phyloP scores from a whole-genome alignment of 805 yeast genomes.

The Deakozyma indianensis region DNA sequence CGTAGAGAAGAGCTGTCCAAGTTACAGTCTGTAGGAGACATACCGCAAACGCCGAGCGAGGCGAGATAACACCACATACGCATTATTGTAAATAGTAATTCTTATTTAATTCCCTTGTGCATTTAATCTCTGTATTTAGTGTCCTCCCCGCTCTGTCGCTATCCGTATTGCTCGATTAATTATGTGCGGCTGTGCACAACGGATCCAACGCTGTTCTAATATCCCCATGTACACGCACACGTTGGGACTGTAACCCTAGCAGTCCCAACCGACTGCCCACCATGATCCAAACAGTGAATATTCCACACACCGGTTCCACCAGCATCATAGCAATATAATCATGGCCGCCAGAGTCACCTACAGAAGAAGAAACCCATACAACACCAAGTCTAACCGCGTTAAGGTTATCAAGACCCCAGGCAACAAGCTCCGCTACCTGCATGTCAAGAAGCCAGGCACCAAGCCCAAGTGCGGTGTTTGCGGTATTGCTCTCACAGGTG shows the following conservation, averaged over 20 bases:
- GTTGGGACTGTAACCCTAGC: too few relatives aligned
- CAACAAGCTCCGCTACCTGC: slow-evolving; percentile 97
- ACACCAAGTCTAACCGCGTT: slow-evolving; percentile 99
- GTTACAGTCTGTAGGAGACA: slow-evolving; percentile 9
- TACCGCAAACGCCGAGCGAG: neutral
- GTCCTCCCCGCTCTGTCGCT: too few relatives aligned
- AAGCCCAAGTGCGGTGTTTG: slow-evolving; percentile 61
- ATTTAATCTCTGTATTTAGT: too few relatives aligned
- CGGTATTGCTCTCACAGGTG: slow-evolving; percentile 62
- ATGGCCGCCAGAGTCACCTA: slow-evolving; percentile 99
- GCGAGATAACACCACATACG: neutral
- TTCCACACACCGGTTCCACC: slow-evolving; percentile 24
- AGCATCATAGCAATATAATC: neutral
- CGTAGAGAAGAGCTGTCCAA: slow-evolving; percentile 10
- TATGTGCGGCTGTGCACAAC: neutral
- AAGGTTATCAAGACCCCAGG: slow-evolving; percentile 99
- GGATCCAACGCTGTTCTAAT: neutral
- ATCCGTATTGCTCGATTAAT: neutral
- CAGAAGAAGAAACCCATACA: slow-evolving; percentile 99
- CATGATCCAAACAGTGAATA: too few relatives aligned
- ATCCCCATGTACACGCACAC: neutral
- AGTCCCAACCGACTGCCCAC: too few relatives aligned
- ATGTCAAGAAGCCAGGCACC: slow-evolving; percentile 81
- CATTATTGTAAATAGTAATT: neutral
- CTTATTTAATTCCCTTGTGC: too few relatives aligned